These are phyloP conservation scores for Arthrobotrys sinensis DNA, from an alignment of 2,329 filamentous ascomycete species.

Conservation along the genomic window DNA sequence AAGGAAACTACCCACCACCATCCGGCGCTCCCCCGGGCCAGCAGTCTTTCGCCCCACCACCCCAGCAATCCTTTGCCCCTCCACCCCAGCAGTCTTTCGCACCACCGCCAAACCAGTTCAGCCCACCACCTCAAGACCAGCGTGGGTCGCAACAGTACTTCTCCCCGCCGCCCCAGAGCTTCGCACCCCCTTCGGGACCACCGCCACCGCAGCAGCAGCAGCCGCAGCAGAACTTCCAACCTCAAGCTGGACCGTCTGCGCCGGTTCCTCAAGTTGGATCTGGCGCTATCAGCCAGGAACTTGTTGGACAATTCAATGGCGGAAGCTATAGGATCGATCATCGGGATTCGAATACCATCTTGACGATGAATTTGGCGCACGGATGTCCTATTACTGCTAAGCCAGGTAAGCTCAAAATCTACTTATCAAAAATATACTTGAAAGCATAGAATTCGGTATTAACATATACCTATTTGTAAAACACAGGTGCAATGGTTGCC, in stretches of 20 bases:
- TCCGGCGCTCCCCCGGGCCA: conserved; percentile 63
- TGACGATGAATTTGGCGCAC: conserved; percentile 90
- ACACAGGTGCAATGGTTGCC: conserved; percentile 85
- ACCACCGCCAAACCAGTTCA: conserved; percentile 61
- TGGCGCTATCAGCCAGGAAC: conserved; percentile 73
- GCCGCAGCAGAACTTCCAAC: conserved; percentile 65
- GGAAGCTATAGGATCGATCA: conserved; percentile 95
- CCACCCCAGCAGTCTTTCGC: conserved; percentile 70
- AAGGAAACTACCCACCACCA: conserved; percentile 59
- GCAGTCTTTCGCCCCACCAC: conserved; percentile 62
- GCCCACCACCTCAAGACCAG: conserved; percentile 62
- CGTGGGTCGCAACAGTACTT: conserved; percentile 64
- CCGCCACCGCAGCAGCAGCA: conserved; percentile 66
- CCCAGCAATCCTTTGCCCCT: conserved; percentile 70
- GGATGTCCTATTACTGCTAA: conserved; percentile 86
- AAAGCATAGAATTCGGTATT: no score
- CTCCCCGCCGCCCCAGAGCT: conserved; percentile 64
- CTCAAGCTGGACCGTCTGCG: conserved; percentile 65
- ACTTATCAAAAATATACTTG: not conserved
- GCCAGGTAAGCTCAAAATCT: conserved; percentile 73
- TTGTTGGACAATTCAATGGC: conserved; percentile 96
- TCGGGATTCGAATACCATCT: conserved; percentile 87
- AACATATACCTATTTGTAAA: conserved; percentile 22
- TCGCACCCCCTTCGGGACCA: conserved; percentile 50
- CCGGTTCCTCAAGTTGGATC: conserved; percentile 63